phyloP scores from a whole-genome alignment of 108 stramenopile species.

The Pseudonitzschia multiseries region DNA sequence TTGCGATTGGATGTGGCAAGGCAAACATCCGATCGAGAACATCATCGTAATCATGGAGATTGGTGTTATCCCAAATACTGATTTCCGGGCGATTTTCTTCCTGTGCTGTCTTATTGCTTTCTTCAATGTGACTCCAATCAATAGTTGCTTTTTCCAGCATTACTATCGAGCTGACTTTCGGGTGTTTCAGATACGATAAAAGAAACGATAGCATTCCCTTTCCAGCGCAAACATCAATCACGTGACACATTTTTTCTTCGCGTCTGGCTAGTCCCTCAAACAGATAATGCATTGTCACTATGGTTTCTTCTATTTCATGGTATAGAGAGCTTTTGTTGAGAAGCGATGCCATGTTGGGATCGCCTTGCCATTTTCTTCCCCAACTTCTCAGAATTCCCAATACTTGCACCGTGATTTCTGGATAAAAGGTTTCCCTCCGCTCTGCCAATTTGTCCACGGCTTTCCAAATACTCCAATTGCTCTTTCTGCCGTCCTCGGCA shows the following conservation, averaged over 20 bases:
- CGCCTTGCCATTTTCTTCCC: slow-evolving; percentile 38
- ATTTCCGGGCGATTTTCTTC: slow-evolving; percentile 42
- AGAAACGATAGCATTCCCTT: slow-evolving; percentile 73
- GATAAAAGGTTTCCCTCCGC: slow-evolving; percentile 25
- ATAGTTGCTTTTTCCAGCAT: slow-evolving; percentile 70
- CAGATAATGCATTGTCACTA: slow-evolving; percentile 56
- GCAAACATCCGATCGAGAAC: slow-evolving; percentile 49
- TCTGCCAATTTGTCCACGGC: slow-evolving; percentile 23
- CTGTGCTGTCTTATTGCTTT: slow-evolving; percentile 37
- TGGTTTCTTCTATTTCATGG: slow-evolving; percentile 66
- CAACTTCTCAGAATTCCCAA: slow-evolving; percentile 41
- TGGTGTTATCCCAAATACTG: slow-evolving; percentile 53
- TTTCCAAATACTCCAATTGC: slow-evolving; percentile 34
- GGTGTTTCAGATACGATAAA: slow-evolving; percentile 46
- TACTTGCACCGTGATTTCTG: slow-evolving; percentile 39
- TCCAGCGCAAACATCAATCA: slow-evolving; percentile 67
- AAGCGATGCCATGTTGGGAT: slow-evolving; percentile 42
- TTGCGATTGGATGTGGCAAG: slow-evolving; percentile 40
- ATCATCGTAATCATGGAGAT: slow-evolving; percentile 64
- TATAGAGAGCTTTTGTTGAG: slow-evolving; percentile 52
- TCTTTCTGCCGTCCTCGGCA: background rate
- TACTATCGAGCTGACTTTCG: slow-evolving; percentile 41
- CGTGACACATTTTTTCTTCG: slow-evolving; percentile 31
- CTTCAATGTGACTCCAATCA: slow-evolving; percentile 63
- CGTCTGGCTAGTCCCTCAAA: slow-evolving; percentile 1